Evolutionary conservation across 2,329 filamentous ascomycete genomes (phyloP).

Genomic region (Bipolaris sorokiniana): DNA sequence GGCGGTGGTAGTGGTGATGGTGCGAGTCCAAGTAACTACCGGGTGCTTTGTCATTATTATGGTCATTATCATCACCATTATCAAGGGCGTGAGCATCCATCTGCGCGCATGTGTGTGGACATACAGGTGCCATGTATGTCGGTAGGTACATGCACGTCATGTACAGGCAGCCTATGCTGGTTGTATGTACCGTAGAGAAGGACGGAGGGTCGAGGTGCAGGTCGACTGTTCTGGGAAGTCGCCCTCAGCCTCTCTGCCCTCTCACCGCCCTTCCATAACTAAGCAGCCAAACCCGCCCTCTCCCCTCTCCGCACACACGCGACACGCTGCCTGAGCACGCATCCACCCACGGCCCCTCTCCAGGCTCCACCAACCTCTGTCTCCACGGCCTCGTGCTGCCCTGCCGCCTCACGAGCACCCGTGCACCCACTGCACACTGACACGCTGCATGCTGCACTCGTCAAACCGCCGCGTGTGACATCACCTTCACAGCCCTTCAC

Average conservation of each 20-base stretch:
- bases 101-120: too few species aligned
- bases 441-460: not conserved
- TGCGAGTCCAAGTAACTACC: too few species aligned
- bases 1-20: not conserved
- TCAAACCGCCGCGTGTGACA: not conserved
- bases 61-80: too few species aligned
- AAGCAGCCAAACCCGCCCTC: slow-evolving; percentile 3
- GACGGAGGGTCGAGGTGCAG: not conserved
- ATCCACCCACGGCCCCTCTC: not conserved
- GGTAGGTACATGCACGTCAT: not conserved
- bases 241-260: not conserved
- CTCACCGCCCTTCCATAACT: slow-evolving; percentile 16
- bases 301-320: slow-evolving; percentile 1
- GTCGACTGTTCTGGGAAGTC: not conserved
- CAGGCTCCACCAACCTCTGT: not conserved
- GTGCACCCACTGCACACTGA: not conserved
- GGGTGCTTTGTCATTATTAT: too few species aligned
- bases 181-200: too few species aligned
- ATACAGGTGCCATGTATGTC: not conserved
- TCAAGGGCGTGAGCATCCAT: too few species aligned
- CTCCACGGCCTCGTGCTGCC: not conserved
- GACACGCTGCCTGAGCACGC: not conserved
- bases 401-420: not conserved
- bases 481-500: not conserved
- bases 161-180: not conserved